Evolutionary conservation across 106 monocot species (phyloP).

Genomic region (Agapanthus africanus): DNA sequence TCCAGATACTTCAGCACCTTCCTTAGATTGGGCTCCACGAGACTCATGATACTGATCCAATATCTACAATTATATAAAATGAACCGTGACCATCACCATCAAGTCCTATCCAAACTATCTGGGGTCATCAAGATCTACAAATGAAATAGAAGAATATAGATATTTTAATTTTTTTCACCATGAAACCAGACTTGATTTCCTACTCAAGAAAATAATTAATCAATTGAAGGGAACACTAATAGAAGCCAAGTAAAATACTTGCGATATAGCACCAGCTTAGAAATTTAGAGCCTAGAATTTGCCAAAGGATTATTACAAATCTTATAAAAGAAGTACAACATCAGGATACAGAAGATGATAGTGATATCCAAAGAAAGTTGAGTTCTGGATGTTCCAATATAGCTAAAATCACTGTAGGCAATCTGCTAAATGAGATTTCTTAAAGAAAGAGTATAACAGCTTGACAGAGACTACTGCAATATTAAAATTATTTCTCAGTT

Average conservation of each 20-base stretch:
- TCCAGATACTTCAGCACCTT: slow-evolving; percentile 36
- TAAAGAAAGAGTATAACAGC: background rate
- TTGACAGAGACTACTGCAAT: background rate
- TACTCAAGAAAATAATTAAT: slow-evolving; percentile 1
- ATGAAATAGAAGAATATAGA: slow-evolving; percentile 10
- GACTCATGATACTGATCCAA: slow-evolving; percentile 82
- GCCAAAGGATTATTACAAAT: background rate
- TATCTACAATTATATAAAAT: slow-evolving; percentile 44
- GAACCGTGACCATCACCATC: slow-evolving; percentile 11
- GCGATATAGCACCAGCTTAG: background rate
- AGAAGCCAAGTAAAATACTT: background rate
- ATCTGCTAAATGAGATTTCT: background rate
- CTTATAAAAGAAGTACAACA: background rate
- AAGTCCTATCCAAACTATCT: slow-evolving; percentile 1
- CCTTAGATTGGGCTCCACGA: slow-evolving; percentile 33
- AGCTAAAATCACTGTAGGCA: background rate
- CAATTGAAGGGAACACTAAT: background rate
- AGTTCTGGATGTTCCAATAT: background rate
- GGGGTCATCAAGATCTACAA: slow-evolving; percentile 15
- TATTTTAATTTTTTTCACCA: background rate
- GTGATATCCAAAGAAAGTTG: background rate
- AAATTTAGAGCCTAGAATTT: background rate
- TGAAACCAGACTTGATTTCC: background rate
- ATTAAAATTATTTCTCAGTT: background rate
- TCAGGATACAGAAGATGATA: background rate